Conservation (phyloP, 1,139 yeast genomes). For the Debaryomyces subglobosus region DNA sequence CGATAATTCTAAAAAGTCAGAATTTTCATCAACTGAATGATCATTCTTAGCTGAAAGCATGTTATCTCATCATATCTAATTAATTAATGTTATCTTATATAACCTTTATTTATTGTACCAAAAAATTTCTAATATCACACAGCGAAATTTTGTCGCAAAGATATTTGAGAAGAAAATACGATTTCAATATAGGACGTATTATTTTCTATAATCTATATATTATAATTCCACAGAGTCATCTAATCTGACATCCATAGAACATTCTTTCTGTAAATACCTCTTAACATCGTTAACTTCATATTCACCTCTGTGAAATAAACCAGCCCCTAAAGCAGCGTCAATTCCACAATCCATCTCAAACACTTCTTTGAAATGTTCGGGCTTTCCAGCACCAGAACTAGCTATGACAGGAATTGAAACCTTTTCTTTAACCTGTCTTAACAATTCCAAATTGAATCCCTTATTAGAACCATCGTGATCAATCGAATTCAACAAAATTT, state of each 20-base stretch:
- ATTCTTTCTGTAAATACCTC: slow-evolving; percentile 50
- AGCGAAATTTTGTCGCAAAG: background rate
- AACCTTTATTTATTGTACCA: background rate
- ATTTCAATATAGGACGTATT: background rate
- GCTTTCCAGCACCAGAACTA: slow-evolving; percentile 94
- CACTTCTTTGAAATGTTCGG: slow-evolving; percentile 86
- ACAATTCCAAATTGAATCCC: slow-evolving; percentile 86
- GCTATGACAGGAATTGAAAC: slow-evolving; percentile 94
- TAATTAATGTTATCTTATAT: too few relatives aligned
- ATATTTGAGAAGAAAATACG: background rate
- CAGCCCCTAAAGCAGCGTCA: slow-evolving; percentile 98
- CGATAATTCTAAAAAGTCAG: background rate
- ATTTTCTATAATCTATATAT: background rate
- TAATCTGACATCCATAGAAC: slow-evolving; percentile 41
- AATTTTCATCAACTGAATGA: background rate
- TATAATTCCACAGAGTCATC: slow-evolving; percentile 33
- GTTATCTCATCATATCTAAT: background rate
- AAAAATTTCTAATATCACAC: background rate
- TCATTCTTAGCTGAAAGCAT: slow-evolving; percentile 3
- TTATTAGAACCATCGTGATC: slow-evolving; percentile 95
- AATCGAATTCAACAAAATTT: slow-evolving; percentile 85
- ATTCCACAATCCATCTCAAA: slow-evolving; percentile 72
- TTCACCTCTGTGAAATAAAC: slow-evolving; percentile 94
- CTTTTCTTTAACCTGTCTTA: slow-evolving; percentile 71
- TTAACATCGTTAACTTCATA: slow-evolving; percentile 87